These are phyloP conservation scores for Mycena haematopus DNA, from an alignment of 768 basidiomycete genomes.

Conservation along the genomic window DNA sequence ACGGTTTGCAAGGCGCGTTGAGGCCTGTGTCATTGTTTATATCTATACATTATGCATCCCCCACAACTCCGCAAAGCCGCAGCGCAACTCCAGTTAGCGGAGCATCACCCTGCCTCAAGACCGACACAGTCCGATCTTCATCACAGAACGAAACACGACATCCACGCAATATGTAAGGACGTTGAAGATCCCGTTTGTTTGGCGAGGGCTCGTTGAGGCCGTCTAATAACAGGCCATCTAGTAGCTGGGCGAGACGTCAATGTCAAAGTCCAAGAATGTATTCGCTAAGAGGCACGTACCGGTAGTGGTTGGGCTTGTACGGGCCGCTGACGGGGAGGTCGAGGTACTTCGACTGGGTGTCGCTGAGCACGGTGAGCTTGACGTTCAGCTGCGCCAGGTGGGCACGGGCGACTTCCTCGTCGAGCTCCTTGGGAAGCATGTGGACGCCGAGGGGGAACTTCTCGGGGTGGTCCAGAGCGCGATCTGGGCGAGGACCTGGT, in stretches of 20 bases:
- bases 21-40: constrained; percentile 46
- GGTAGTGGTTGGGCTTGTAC: constrained; percentile 56
- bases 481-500: constrained; percentile 98
- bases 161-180: constrained; percentile 50
- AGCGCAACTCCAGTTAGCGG: constrained; percentile 9
- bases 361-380: constrained; percentile 81
- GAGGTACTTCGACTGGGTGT: constrained; percentile 87
- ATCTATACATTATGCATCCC: constrained; percentile 22
- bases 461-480: constrained; percentile 95
- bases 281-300: background rate
- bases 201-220: constrained; percentile 85
- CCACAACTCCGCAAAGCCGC: constrained; percentile 10
- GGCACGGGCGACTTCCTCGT: constrained; percentile 98
- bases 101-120: constrained; percentile 45
- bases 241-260: constrained; percentile 51
- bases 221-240: constrained; percentile 46
- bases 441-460: constrained; percentile 97
- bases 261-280: background rate
- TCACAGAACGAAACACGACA: constrained; percentile 56
- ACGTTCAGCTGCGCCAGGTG: constrained; percentile 92
- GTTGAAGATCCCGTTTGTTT: constrained; percentile 69
- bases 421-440: constrained; percentile 97
- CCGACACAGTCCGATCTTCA: constrained; percentile 52
- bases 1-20: constrained; percentile 53
- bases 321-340: constrained; percentile 85